Evolutionary conservation across 805 yeast species (phyloP), one percentile per base, ranked within the genome.

Genomic region (Starmerella gropengiesseri): DNA sequence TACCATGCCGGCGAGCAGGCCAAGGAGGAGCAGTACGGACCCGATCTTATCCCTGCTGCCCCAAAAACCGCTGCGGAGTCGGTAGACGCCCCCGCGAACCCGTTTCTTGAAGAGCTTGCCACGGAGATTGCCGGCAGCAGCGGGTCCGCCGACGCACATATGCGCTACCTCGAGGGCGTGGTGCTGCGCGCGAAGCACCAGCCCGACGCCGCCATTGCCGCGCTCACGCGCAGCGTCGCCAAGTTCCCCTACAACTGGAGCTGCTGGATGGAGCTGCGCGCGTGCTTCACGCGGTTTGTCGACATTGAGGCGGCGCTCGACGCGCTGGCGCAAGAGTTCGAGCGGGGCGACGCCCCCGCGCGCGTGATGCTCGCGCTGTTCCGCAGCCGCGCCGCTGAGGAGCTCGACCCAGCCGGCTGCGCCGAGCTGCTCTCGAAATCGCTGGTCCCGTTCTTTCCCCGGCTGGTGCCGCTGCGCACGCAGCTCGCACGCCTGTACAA

Each of bases 201-300:
- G 49, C 61, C 62, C n/a, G 51, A 63, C 2, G 58, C 65, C 27
- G 95, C 96, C 0, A 76, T 78, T 44, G 66, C 70, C 19, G 65
- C 66, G 34, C 68, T 87, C 25, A 65, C 76, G 23, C 68, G 68
- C 36, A 79, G 95, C 1, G 56, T 89, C 12, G 64, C 70, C 19
- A 39, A 69, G 22, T 85, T 78, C 53, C 94, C 96, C 0, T 81
- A 70, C 59, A 89, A 89, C 59, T 91, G 98, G 98, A 74, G 87
- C 42, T 81, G 91, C 45, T 91, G 96, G 96, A 69, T 71, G 44
- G 96, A 89, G 56, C 65, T 91, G 30, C 64, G 76, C 11, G 65
- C 74, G 4, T 75, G 83, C 41, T 62, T 84, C 22, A 61, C 73
- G 7, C 32, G 41, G n/a, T 34, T 42, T 6, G 42, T 33, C 9